Evolutionary conservation across 768 basidiomycete species (phyloP).

Genomic region (Hericium erinaceus): DNA sequence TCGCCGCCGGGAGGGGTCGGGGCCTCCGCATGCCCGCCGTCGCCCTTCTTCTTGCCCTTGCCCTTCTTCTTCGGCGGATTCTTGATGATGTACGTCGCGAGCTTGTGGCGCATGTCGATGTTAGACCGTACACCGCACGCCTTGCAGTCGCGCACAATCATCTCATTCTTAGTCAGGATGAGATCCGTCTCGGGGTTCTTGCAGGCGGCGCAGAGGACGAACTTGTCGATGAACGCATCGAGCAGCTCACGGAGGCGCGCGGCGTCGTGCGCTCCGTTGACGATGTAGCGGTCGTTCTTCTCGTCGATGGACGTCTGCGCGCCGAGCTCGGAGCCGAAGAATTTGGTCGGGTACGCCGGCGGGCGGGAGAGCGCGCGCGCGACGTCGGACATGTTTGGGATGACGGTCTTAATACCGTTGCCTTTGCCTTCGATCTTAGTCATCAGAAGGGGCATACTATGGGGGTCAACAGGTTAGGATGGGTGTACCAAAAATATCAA

Average conservation of each 20-base stretch:
- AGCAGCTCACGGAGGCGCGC: conserved; percentile 89
- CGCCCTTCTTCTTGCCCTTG: conserved; percentile 42
- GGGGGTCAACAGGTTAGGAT: not conserved
- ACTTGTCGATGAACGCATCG: conserved; percentile 96
- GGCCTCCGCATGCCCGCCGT: conserved; percentile 40
- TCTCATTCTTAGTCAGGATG: conserved; percentile 79
- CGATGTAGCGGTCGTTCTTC: conserved; percentile 96
- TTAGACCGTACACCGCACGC: conserved; percentile 90
- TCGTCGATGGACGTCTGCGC: conserved; percentile 96
- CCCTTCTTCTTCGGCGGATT: conserved; percentile 89
- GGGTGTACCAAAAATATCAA: not conserved
- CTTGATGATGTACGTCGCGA: conserved; percentile 93
- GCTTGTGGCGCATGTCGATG: conserved; percentile 94
- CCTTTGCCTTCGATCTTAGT: conserved; percentile 99
- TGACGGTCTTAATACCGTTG: conserved; percentile 98
- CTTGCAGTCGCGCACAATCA: conserved; percentile 94
- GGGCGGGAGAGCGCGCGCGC: conserved; percentile 92
- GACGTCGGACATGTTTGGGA: conserved; percentile 98
- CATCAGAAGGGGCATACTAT: conserved; percentile 86
- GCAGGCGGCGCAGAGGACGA: conserved; percentile 93
- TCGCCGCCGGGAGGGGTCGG: conserved; percentile 30
- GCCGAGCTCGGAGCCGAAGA: conserved; percentile 97
- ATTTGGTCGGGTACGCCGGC: conserved; percentile 95
- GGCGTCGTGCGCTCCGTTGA: conserved; percentile 94
- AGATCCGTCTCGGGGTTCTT: conserved; percentile 99